Conservation (phyloP, 2,329 filamentous ascomycete species). For the Ascocoryne sarcoides region DNA sequence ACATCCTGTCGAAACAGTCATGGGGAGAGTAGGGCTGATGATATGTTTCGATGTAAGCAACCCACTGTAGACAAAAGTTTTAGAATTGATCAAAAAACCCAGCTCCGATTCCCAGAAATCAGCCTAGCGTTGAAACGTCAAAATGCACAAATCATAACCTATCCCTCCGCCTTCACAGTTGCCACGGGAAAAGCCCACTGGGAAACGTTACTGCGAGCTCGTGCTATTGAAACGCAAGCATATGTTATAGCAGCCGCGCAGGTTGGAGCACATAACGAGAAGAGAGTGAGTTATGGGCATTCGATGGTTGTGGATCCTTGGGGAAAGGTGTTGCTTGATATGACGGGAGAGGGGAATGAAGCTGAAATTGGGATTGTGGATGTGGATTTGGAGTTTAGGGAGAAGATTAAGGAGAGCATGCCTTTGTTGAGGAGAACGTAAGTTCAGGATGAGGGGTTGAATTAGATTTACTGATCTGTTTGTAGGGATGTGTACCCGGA, state of each 20-base stretch:
- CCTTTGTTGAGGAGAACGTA: constrained; percentile 43
- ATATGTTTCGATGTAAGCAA: constrained; percentile 74
- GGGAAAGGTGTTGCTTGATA: constrained; percentile 64
- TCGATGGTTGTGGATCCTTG: constrained; percentile 82
- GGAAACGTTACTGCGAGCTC: constrained; percentile 66
- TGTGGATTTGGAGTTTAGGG: constrained; percentile 43
- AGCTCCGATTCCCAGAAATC: constrained; percentile 72
- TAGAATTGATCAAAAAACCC: constrained; percentile 1
- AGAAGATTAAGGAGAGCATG: constrained; percentile 46
- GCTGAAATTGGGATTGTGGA: constrained; percentile 41
- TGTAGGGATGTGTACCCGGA: constrained; percentile 20
- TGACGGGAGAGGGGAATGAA: constrained; percentile 41
- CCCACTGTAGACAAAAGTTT: background rate
- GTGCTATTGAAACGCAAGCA: constrained; percentile 82
- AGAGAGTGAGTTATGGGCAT: constrained; percentile 74
- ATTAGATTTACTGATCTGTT: background rate
- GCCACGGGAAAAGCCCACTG: constrained; percentile 81
- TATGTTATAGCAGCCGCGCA: constrained; percentile 86
- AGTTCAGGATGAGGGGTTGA: constrained; percentile 8
- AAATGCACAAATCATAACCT: constrained; percentile 69
- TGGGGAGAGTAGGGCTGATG: constrained; percentile 68
- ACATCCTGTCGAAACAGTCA: constrained; percentile 59
- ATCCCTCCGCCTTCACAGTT: constrained; percentile 85
- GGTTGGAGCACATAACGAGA: constrained; percentile 63
- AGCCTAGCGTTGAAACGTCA: constrained; percentile 56